A percentile compares a stretch with the other conserved stretches of the same genome.
Evolutionary conservation across 306 rosid genomes (phyloP).

Genomic region (Sesbania bispinosa): DNA sequence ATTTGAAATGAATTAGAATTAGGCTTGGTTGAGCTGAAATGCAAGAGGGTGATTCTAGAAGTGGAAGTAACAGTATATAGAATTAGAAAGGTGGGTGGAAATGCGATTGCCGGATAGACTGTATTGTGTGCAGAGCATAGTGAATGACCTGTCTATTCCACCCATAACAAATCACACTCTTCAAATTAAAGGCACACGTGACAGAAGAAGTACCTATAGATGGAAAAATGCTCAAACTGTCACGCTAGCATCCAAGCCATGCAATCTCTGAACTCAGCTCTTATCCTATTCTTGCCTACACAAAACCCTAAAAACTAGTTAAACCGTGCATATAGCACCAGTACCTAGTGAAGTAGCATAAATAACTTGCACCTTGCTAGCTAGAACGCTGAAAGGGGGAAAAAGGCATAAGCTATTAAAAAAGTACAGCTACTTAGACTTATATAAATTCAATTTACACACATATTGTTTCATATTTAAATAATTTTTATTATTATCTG

Average conservation of each 20-base stretch:
- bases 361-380: constrained; percentile 1
- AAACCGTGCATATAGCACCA: neutral
- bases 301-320: constrained; percentile 11
- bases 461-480: no score
- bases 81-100: no score
- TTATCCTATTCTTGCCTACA: constrained; percentile 24
- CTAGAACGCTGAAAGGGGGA: neutral
- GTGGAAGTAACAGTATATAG: neutral
- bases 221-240: constrained; percentile 28
- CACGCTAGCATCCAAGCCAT: constrained; percentile 28
- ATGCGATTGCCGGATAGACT: constrained; percentile 23
- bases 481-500: neutral
- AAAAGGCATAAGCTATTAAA: neutral
- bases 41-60: neutral
- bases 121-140: constrained; percentile 17
- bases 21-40: no score
- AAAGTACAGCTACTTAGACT: no score
- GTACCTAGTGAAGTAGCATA: constrained; percentile 10
- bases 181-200: constrained; percentile 31
- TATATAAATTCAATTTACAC: no score
- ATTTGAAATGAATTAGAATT: constrained; percentile 21
- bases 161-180: constrained; percentile 23
- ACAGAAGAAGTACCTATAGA: constrained; percentile 31
- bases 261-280: constrained; percentile 35
- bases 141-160: constrained; percentile 37